phyloP scores from a whole-genome alignment of 176 grass and related monocot genomes.

The Paspalum notatum region DNA sequence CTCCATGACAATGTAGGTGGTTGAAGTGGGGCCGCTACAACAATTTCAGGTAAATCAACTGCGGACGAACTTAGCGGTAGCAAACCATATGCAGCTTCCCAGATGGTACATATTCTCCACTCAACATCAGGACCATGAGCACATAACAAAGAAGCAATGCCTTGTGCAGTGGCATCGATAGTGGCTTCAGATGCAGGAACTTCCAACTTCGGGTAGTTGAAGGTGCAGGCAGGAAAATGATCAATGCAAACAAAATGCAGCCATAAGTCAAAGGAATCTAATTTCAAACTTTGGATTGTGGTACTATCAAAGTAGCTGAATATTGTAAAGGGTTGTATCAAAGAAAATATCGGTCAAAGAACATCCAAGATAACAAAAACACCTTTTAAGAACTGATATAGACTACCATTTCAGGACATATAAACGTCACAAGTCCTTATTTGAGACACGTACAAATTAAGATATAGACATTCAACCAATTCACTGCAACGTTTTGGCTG shows the following conservation, averaged over 20 bases:
- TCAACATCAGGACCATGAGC: constrained; percentile 99
- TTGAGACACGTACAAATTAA: constrained; percentile 3
- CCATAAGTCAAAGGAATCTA: constrained; percentile 1
- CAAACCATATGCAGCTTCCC: constrained; percentile 99
- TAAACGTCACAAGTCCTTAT: constrained; percentile 12
- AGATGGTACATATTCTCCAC: constrained; percentile 99
- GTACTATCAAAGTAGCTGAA: constrained; percentile 8
- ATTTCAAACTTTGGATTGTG: constrained; percentile 5
- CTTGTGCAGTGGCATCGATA: constrained; percentile 97
- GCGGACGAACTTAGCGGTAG: constrained; percentile 94
- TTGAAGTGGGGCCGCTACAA: constrained; percentile 89
- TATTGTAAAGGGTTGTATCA: constrained; percentile 1
- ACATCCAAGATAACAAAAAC: neutral
- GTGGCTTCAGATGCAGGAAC: constrained; percentile 86
- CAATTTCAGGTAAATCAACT: constrained; percentile 97
- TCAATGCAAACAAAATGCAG: constrained; percentile 30
- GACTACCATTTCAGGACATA: neutral
- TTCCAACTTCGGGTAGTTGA: constrained; percentile 69
- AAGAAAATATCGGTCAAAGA: neutral
- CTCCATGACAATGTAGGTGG: constrained; percentile 97
- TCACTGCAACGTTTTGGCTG: constrained; percentile 30
- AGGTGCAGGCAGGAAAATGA: constrained; percentile 23
- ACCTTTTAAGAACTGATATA: neutral
- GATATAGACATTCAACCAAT: neutral
- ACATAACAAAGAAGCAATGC: constrained; percentile 94